Conservation (phyloP, 106 monocot species). For the Alisma plantagoaquatica region DNA sequence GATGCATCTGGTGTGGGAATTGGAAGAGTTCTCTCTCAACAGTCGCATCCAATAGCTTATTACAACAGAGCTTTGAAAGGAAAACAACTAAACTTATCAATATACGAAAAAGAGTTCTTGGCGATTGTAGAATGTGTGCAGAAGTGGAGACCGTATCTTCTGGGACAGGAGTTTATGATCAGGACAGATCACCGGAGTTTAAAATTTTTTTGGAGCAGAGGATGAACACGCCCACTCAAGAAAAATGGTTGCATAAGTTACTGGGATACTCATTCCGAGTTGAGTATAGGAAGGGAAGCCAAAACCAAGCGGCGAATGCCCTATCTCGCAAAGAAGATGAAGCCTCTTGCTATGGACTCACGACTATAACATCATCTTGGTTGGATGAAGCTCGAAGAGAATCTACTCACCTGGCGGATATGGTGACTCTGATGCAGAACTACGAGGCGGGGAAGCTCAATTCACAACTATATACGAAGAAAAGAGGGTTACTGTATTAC, state of each 20-base stretch:
- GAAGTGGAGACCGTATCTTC: conserved; percentile 7
- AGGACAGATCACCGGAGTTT: conserved; percentile 8
- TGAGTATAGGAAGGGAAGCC: not conserved
- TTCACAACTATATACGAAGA: not conserved
- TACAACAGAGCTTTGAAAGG: not conserved
- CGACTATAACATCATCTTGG: not conserved
- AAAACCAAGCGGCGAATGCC: not conserved
- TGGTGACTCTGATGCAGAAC: not conserved
- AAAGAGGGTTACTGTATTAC: not conserved
- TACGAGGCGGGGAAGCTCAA: not conserved
- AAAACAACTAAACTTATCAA: not conserved
- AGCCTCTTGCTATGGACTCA: not conserved
- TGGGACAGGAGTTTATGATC: not conserved
- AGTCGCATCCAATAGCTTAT: not conserved
- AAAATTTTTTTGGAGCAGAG: not conserved
- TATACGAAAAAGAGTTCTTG: conserved; percentile 6
- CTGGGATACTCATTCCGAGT: not conserved
- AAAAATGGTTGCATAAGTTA: conserved; percentile 1
- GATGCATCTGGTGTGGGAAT: conserved; percentile 1
- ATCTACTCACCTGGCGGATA: not conserved
- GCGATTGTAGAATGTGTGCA: conserved; percentile 1
- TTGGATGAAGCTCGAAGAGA: not conserved
- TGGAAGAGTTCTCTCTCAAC: not conserved
- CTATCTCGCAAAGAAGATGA: not conserved
- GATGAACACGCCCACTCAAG: not conserved